Percentiles rank a stretch among this genome's conserved stretches.
These are phyloP conservation scores for Phytopythium delawarense DNA, from an alignment of 352 stramenopile species.

Conservation along the genomic window DNA sequence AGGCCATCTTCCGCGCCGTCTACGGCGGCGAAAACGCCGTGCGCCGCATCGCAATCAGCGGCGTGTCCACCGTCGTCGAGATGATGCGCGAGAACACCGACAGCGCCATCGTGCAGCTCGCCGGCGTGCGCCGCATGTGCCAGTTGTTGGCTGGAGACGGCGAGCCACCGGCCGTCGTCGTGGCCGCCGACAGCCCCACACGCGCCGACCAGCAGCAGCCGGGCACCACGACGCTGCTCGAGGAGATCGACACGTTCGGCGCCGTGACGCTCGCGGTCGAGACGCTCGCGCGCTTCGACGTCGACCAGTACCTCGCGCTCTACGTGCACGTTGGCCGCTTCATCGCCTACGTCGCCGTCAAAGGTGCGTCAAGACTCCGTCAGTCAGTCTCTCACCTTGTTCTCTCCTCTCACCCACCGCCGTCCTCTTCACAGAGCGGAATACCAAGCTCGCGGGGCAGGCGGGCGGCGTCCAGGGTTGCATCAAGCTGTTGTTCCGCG, in stretches of 20 bases:
- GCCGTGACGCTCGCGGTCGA: conserved; percentile 34
- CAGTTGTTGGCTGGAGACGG: conserved; percentile 23
- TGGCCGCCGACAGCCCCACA: conserved; percentile 12
- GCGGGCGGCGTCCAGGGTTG: conserved; percentile 53
- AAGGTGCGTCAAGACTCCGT: conserved; percentile 22
- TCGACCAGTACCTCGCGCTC: conserved; percentile 45
- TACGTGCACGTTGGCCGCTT: conserved; percentile 64
- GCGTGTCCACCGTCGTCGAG: conserved; percentile 48
- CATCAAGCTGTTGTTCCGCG: conserved; percentile 55
- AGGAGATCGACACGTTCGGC: conserved; percentile 36
- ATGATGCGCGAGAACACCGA: conserved; percentile 60
- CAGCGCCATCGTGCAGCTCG: conserved; percentile 59
- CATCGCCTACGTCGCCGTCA: conserved; percentile 49
- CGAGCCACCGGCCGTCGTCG: conserved; percentile 18
- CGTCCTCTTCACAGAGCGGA: conserved; percentile 27
- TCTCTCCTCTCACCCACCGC: neutral
- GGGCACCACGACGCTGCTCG: conserved; percentile 24
- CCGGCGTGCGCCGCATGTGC: conserved; percentile 47
- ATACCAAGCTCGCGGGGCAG: conserved; percentile 58
- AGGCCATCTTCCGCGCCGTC: conserved; percentile 64
- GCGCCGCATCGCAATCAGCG: conserved; percentile 51
- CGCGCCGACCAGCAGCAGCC: conserved; percentile 6
- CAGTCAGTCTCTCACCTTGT: neutral
- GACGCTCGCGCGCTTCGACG: conserved; percentile 45
- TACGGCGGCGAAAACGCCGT: conserved; percentile 71